These are phyloP conservation scores for Malus sieversii DNA, from an alignment of 306 rosid genomes.

Conservation along the genomic window DNA sequence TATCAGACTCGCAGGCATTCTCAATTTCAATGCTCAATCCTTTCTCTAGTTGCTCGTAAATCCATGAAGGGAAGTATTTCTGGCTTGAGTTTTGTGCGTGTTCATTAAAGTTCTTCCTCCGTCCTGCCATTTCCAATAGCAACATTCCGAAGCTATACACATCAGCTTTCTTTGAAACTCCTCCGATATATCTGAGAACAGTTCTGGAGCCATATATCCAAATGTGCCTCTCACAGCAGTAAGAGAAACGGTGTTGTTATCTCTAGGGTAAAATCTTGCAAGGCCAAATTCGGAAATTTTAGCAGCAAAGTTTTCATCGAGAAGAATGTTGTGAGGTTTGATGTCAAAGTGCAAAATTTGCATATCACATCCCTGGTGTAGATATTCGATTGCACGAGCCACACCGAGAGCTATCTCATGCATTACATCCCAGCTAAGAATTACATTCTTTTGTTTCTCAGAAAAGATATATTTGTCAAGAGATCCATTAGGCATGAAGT, in stretches of 20 bases:
- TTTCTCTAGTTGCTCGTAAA: background rate
- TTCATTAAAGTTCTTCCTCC: background rate
- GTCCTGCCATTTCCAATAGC: background rate
- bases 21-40: slow-evolving; percentile 2
- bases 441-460: background rate
- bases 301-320: background rate
- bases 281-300: slow-evolving; percentile 10
- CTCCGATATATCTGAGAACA: background rate
- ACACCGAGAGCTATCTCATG: background rate
- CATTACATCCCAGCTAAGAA: slow-evolving; percentile 2
- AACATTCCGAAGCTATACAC: slow-evolving; percentile 10
- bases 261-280: slow-evolving; percentile 1
- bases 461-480: background rate
- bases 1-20: background rate
- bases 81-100: background rate
- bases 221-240: background rate
- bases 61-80: background rate
- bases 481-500: slow-evolving; percentile 14
- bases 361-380: slow-evolving; percentile 3
- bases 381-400: slow-evolving; percentile 1
- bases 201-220: slow-evolving; percentile 6
- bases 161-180: background rate
- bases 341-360: slow-evolving; percentile 10
- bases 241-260: background rate
- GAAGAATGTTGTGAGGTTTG: background rate